phyloP scores from a whole-genome alignment of 768 basidiomycete genomes.

The Lactarius pseudohatsudake region DNA sequence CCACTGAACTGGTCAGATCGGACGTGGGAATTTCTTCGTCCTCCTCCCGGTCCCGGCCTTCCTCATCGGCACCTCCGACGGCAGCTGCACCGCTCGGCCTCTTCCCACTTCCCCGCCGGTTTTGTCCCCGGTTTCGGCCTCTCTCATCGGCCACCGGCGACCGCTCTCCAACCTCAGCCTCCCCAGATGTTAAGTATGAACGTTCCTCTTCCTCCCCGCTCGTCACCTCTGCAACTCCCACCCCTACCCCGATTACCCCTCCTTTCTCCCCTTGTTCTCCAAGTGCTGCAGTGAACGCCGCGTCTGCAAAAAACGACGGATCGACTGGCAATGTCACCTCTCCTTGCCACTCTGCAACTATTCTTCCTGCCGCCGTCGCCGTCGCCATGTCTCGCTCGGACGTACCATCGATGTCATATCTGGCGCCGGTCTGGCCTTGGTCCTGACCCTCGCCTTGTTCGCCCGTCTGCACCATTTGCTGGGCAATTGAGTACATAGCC shows the following conservation, averaged over 20 bases:
- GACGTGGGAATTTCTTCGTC: slow-evolving; percentile 23
- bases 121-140: slow-evolving; percentile 10
- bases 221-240: slow-evolving; percentile 34
- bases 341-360: slow-evolving; percentile 42
- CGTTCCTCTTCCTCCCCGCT: slow-evolving; percentile 13
- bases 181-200: not conserved
- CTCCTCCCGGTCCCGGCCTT: slow-evolving; percentile 1
- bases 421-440: slow-evolving; percentile 29
- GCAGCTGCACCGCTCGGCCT: not conserved
- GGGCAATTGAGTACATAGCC: slow-evolving; percentile 68
- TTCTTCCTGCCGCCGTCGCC: slow-evolving; percentile 30
- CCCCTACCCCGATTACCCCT: slow-evolving; percentile 33
- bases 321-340: slow-evolving; percentile 47
- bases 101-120: not conserved
- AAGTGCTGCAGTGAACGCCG: slow-evolving; percentile 51
- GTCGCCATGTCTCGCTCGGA: slow-evolving; percentile 34
- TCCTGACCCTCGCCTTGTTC: slow-evolving; percentile 31
- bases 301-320: slow-evolving; percentile 53
- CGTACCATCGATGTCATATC: slow-evolving; percentile 34
- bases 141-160: not conserved
- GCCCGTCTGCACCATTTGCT: slow-evolving; percentile 58
- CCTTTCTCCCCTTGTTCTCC: slow-evolving; percentile 47
- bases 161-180: not conserved
- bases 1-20: slow-evolving; percentile 20
- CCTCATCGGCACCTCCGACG: not conserved